Percentiles rank a stretch among this genome's conserved stretches.
These are phyloP conservation scores for Pleurotus cornucopiae DNA, from an alignment of 768 basidiomycete genomes.

Conservation along the genomic window DNA sequence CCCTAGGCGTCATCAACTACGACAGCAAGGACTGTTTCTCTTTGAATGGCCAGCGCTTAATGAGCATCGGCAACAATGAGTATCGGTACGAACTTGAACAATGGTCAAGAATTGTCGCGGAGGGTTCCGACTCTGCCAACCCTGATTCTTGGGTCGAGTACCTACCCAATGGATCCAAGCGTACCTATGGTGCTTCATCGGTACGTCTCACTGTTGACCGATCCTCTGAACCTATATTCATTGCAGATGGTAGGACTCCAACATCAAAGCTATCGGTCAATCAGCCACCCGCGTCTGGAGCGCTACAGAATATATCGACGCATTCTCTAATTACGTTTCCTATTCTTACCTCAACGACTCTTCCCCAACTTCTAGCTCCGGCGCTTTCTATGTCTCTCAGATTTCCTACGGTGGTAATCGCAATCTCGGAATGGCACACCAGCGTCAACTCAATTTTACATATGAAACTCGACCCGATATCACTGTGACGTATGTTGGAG, in stretches of 20 bases:
- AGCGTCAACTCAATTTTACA: background rate
- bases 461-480: background rate
- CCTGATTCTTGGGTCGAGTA: conserved; percentile 12
- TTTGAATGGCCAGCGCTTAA: conserved; percentile 11
- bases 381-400: conserved; percentile 5
- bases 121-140: conserved; percentile 7
- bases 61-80: conserved; percentile 8
- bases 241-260: conserved; percentile 3
- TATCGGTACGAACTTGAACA: conserved; percentile 12
- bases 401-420: conserved; percentile 4
- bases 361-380: background rate
- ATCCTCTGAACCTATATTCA: background rate
- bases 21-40: conserved; percentile 10
- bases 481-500: background rate
- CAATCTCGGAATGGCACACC: conserved; percentile 1
- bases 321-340: conserved; percentile 10
- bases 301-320: conserved; percentile 3
- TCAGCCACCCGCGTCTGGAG: conserved; percentile 10
- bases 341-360: conserved; percentile 9
- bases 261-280: conserved; percentile 10
- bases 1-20: conserved; percentile 6
- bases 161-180: conserved; percentile 7
- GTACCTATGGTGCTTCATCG: conserved; percentile 5
- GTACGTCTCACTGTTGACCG: background rate
- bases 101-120: conserved; percentile 9